phyloP scores from a whole-genome alignment of 495 filamentous ascomycete species.

The Trichocladium uniseriatum region DNA sequence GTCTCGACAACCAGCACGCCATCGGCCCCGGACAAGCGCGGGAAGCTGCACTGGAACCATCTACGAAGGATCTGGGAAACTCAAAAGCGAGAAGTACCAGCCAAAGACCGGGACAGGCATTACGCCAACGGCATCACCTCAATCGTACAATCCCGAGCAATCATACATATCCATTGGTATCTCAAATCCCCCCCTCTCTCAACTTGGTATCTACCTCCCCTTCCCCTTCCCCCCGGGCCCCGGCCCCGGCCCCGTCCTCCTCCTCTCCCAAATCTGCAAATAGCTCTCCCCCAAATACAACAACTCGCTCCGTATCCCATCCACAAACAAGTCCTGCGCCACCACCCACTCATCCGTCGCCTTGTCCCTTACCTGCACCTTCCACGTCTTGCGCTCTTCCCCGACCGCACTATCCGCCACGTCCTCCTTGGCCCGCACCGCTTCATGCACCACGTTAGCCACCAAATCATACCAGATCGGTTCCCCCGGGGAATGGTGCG shows the following conservation, averaged over 20 bases:
- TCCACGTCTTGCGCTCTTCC: slow-evolving; percentile 77
- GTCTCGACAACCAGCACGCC: no score
- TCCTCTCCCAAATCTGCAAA: slow-evolving; percentile 91
- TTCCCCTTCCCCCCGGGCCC: slow-evolving; percentile 21
- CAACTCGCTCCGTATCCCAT: slow-evolving; percentile 73
- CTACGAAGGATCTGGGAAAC: no score
- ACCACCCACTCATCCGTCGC: slow-evolving; percentile 77
- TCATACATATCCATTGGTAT: neutral
- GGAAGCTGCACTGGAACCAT: no score
- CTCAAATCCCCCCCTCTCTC: neutral
- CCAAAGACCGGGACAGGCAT: no score
- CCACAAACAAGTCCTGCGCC: slow-evolving; percentile 89
- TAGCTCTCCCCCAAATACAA: slow-evolving; percentile 89
- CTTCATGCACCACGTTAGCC: slow-evolving; percentile 90
- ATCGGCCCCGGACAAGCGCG: no score
- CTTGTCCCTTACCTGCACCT: slow-evolving; percentile 54
- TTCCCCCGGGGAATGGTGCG: slow-evolving; percentile 54
- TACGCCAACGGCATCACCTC: no score
- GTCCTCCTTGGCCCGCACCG: slow-evolving; percentile 64
- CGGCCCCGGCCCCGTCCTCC: slow-evolving; percentile 39
- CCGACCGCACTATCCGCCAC: slow-evolving; percentile 57
- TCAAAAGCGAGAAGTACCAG: no score
- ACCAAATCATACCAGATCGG: slow-evolving; percentile 95
- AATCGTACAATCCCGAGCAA: no score
- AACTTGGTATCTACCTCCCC: slow-evolving; percentile 4